Evolutionary conservation across 768 basidiomycete genomes (phyloP).

Genomic region (Phlebiopsis gigantea): DNA sequence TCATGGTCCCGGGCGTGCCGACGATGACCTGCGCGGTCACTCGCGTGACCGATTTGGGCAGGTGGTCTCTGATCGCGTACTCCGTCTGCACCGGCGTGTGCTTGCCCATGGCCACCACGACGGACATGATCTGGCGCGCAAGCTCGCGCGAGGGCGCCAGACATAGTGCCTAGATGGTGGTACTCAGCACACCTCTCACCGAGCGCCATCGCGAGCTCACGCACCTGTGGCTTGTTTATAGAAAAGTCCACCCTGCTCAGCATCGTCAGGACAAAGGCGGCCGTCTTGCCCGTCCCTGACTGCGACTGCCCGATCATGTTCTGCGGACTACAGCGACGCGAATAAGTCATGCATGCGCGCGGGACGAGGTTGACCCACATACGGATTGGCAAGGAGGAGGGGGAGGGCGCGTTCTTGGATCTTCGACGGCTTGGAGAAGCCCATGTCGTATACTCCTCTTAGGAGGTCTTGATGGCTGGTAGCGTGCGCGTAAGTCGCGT

Average conservation of each 20-base stretch:
- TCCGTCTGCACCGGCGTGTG: constrained; percentile 91
- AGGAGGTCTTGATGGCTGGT: constrained; percentile 77
- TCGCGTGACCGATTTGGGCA: constrained; percentile 56
- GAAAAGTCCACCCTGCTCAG: constrained; percentile 87
- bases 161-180: constrained; percentile 70
- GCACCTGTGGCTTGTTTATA: constrained; percentile 77
- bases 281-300: constrained; percentile 98
- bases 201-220: constrained; percentile 9
- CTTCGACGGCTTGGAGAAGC: constrained; percentile 96
- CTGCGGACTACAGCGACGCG: constrained; percentile 59
- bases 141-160: constrained; percentile 97
- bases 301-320: constrained; percentile 99
- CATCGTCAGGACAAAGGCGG: constrained; percentile 97
- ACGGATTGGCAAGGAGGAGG: constrained; percentile 87
- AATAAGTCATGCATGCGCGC: background rate
- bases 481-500: background rate
- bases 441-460: constrained; percentile 92
- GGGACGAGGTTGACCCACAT: constrained; percentile 24
- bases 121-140: constrained; percentile 95
- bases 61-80: constrained; percentile 90
- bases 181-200: background rate
- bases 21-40: constrained; percentile 90
- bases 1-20: constrained; percentile 94
- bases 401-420: constrained; percentile 97
- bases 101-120: constrained; percentile 91